phyloP scores from a whole-genome alignment of 805 yeast species.

The Starmerella ratchasimensis region DNA sequence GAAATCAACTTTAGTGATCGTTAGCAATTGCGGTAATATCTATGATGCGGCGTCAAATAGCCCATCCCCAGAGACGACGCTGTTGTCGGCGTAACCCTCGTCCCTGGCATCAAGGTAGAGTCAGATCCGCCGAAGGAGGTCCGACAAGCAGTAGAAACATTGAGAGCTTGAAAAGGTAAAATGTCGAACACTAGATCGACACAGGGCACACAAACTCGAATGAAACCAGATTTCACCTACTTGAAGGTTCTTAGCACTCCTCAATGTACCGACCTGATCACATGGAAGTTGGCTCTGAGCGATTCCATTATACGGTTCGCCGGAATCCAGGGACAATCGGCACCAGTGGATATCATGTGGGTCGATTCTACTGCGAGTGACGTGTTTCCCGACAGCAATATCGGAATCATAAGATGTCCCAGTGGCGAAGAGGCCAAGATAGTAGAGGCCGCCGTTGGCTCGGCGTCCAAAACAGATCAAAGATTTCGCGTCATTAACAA shows the following conservation, averaged over 20 bases:
- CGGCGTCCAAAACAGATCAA: conserved; percentile 4
- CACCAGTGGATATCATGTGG: conserved; percentile 23
- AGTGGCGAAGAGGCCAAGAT: conserved; percentile 4
- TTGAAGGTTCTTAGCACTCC: conserved; percentile 20
- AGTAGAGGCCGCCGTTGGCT: conserved; percentile 12
- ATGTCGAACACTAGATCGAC: background rate
- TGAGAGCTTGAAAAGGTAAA: too few relatives aligned
- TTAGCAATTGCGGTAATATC: too few relatives aligned
- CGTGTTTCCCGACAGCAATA: background rate
- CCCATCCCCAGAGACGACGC: too few relatives aligned
- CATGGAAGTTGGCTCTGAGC: conserved; percentile 23
- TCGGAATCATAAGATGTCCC: conserved; percentile 16
- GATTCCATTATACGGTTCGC: conserved; percentile 18
- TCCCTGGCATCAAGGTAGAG: too few relatives aligned
- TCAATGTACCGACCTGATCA: conserved; percentile 19
- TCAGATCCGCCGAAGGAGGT: too few relatives aligned
- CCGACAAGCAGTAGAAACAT: too few relatives aligned
- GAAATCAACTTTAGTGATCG: too few relatives aligned
- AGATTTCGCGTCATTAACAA: conserved; percentile 3
- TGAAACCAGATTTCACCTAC: conserved; percentile 25
- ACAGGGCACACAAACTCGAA: background rate
- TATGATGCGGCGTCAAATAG: too few relatives aligned
- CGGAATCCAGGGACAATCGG: conserved; percentile 24
- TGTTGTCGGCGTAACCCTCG: too few relatives aligned
- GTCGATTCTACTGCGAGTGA: background rate